Evolutionary conservation across 371 early-diverging fungal species (phyloP).

Genomic region (Haplosporangium sp.): DNA sequence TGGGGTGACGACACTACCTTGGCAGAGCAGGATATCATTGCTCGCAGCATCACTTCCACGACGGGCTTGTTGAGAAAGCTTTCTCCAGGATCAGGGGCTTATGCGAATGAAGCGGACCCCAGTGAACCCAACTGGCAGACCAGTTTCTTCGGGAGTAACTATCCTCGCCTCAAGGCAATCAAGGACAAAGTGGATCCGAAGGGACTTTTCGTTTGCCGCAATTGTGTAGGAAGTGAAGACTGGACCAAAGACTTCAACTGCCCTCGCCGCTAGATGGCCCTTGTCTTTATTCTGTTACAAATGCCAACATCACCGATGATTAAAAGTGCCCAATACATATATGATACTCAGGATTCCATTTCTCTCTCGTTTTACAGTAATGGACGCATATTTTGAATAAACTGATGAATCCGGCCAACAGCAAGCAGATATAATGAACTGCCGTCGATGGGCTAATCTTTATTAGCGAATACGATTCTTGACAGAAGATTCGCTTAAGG

Average conservation of each 20-base stretch:
- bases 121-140: slow-evolving; percentile 57
- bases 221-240: slow-evolving; percentile 44
- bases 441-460: too few species aligned
- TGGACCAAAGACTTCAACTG: slow-evolving; percentile 26
- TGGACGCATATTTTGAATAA: too few species aligned
- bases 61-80: slow-evolving; percentile 23
- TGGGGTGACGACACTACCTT: slow-evolving; percentile 35
- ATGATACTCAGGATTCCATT: too few species aligned
- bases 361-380: too few species aligned
- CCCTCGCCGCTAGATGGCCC: slow-evolving; percentile 11
- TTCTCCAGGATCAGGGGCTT: slow-evolving; percentile 48
- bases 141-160: slow-evolving; percentile 60
- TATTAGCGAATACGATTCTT: too few species aligned
- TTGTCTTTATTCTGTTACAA: too few species aligned
- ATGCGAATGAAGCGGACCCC: slow-evolving; percentile 56
- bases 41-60: slow-evolving; percentile 14
- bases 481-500: too few species aligned
- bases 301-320: too few species aligned
- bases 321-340: too few species aligned
- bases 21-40: slow-evolving; percentile 2
- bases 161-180: slow-evolving; percentile 50
- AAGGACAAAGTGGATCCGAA: slow-evolving; percentile 59
- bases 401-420: too few species aligned
- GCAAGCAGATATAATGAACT: too few species aligned
- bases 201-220: slow-evolving; percentile 50